These are phyloP conservation scores for Scenedesmus sp. DNA, from an alignment of 163 green algal genomes.

Conservation along the genomic window DNA sequence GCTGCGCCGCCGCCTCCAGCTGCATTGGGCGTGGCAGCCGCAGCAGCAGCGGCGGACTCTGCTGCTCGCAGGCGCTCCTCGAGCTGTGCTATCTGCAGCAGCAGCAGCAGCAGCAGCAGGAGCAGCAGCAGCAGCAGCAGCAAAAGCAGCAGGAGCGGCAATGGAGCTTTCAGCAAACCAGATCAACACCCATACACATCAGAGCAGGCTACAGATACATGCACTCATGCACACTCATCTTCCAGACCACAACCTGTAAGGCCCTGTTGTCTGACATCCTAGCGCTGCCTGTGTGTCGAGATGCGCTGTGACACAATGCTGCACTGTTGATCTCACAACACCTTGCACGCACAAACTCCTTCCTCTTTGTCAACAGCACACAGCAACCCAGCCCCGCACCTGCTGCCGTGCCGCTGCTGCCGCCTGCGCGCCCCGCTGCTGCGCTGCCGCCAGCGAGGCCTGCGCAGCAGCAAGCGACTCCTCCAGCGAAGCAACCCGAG, in stretches of 20 bases:
- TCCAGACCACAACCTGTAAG: not conserved
- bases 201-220: not conserved
- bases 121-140: not conserved
- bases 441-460: constrained; percentile 14
- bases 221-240: not conserved
- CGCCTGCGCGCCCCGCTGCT: constrained; percentile 6
- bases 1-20: not conserved
- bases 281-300: not conserved
- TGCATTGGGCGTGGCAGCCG: not conserved
- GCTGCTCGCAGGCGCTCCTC: constrained; percentile 41
- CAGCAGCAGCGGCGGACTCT: constrained; percentile 39
- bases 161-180: not conserved
- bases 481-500: constrained; percentile 35
- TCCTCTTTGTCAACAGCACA: not conserved
- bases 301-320: not conserved
- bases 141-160: not conserved
- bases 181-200: not conserved
- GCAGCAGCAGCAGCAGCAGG: constrained; percentile 3
- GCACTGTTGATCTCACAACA: not conserved
- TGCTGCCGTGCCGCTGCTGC: constrained; percentile 43
- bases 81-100: constrained; percentile 32
- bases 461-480: constrained; percentile 43
- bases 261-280: not conserved
- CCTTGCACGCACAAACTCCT: not conserved
- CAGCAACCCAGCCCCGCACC: not conserved